Conservation (phyloP, 805 yeast genomes). For the Schwanniomyces yamadae region DNA sequence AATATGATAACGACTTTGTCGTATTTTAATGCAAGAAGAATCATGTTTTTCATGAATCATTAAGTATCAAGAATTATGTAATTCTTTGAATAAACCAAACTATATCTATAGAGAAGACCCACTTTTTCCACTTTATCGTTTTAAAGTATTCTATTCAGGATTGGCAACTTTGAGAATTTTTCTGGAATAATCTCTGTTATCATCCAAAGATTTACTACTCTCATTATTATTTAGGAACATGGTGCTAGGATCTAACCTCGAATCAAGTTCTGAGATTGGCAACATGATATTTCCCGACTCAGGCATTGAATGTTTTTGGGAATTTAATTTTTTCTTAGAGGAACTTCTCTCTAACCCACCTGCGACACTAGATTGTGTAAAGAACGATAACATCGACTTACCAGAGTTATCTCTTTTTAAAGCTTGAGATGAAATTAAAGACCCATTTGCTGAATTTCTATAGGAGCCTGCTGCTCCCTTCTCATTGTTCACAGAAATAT, state of each 20-base stretch:
- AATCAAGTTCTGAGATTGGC: slow-evolving; percentile 32
- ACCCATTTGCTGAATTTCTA: slow-evolving; percentile 11
- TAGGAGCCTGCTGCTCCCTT: slow-evolving; percentile 13
- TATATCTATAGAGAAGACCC: too few species aligned
- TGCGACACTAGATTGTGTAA: slow-evolving; percentile 14
- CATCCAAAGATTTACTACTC: slow-evolving; percentile 31
- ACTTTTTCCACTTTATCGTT: not conserved
- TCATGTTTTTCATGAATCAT: too few species aligned
- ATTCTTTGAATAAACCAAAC: too few species aligned
- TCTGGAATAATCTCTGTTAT: slow-evolving; percentile 35
- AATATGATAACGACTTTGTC: too few species aligned
- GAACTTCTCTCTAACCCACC: slow-evolving; percentile 25
- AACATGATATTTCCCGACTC: slow-evolving; percentile 23
- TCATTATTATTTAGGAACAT: slow-evolving; percentile 25
- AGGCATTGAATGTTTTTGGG: slow-evolving; percentile 12
- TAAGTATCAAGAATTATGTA: too few species aligned
- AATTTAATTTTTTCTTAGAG: slow-evolving; percentile 28
- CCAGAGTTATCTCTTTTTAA: slow-evolving; percentile 34
- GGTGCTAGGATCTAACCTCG: slow-evolving; percentile 25
- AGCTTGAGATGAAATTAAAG: slow-evolving; percentile 5
- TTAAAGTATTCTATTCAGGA: slow-evolving; percentile 12
- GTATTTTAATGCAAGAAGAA: too few species aligned
- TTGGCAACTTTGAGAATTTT: slow-evolving; percentile 28
- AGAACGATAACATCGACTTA: slow-evolving; percentile 32
- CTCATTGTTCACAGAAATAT: slow-evolving; percentile 25